Percentiles rank a stretch among this genome's conserved stretches.
Evolutionary conservation across 2,329 filamentous ascomycete genomes (phyloP).

Genomic region (Aspergillus piperis): DNA sequence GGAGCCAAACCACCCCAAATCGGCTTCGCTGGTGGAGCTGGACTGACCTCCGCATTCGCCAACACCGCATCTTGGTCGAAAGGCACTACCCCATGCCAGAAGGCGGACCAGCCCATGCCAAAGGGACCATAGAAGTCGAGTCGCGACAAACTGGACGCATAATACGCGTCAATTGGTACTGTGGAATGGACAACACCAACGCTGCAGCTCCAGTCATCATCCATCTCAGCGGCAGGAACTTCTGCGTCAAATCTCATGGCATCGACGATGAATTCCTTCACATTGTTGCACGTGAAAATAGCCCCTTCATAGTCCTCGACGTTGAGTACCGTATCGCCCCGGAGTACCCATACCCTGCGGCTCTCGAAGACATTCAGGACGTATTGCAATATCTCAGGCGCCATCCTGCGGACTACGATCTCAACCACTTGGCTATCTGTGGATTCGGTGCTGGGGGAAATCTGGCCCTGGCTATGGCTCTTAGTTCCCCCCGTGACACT

Average conservation of each 20-base stretch:
- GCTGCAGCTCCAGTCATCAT: slow-evolving; percentile 26
- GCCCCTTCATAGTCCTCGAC: slow-evolving; percentile 36
- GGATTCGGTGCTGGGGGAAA: slow-evolving; percentile 48
- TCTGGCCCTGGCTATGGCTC: slow-evolving; percentile 25
- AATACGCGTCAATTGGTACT: too few species aligned
- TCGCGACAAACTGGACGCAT: too few species aligned
- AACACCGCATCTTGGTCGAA: too few species aligned
- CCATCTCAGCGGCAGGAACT: slow-evolving; percentile 35
- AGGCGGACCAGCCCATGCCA: too few species aligned
- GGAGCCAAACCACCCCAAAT: too few species aligned
- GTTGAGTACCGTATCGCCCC: slow-evolving; percentile 42
- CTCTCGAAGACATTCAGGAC: slow-evolving; percentile 41
- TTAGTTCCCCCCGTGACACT: slow-evolving; percentile 18
- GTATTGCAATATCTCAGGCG: slow-evolving; percentile 33
- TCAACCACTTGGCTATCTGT: slow-evolving; percentile 31
- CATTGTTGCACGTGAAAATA: slow-evolving; percentile 22
- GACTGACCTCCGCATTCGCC: too few species aligned
- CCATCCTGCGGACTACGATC: slow-evolving; percentile 35
- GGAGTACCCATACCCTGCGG: slow-evolving; percentile 41
- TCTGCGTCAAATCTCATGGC: slow-evolving; percentile 32
- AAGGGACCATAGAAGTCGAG: too few species aligned
- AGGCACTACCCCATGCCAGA: too few species aligned
- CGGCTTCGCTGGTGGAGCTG: too few species aligned
- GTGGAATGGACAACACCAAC: too few species aligned
- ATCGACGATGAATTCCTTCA: slow-evolving; percentile 31